phyloP scores from a whole-genome alignment of 169 alveolate genomes.

The Plasmodium billcollinsi region DNA sequence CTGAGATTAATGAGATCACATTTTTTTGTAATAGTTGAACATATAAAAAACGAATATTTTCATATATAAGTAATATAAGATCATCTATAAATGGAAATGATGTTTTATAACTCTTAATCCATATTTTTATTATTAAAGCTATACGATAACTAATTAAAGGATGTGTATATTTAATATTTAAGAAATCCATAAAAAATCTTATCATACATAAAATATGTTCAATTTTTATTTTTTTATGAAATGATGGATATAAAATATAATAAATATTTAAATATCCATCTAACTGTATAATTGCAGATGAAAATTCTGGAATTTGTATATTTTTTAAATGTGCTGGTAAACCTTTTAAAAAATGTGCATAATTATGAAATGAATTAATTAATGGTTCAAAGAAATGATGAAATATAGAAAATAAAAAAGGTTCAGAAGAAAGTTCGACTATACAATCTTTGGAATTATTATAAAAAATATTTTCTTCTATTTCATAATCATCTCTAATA shows the following conservation, averaged over 20 bases:
- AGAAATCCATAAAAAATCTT: conserved; percentile 33
- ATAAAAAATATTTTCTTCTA: conserved; percentile 68
- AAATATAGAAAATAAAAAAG: conserved; percentile 46
- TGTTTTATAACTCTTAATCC: conserved; percentile 41
- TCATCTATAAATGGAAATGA: conserved; percentile 69
- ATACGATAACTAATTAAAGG: conserved; percentile 68
- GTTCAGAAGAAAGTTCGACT: conserved; percentile 42
- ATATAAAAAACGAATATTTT: conserved; percentile 27
- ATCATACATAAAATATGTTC: conserved; percentile 70
- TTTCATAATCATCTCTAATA: conserved; percentile 42
- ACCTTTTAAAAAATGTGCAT: conserved; percentile 33
- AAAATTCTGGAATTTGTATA: conserved; percentile 30
- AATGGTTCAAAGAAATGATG: conserved; percentile 62
- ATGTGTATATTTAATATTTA: conserved; percentile 26
- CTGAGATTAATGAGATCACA: not conserved
- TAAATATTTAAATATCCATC: conserved; percentile 70
- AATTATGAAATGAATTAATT: conserved; percentile 66
- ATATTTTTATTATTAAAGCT: conserved; percentile 34
- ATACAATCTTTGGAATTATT: conserved; percentile 53
- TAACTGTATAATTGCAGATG: conserved; percentile 32
- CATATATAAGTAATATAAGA: conserved; percentile 34
- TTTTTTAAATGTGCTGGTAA: conserved; percentile 26
- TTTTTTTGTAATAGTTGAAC: conserved; percentile 24
- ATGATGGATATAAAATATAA: conserved; percentile 53
- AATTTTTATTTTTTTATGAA: conserved; percentile 53